Conservation (phyloP, 441 rosid genomes). For the Syzygium syzygioides region DNA sequence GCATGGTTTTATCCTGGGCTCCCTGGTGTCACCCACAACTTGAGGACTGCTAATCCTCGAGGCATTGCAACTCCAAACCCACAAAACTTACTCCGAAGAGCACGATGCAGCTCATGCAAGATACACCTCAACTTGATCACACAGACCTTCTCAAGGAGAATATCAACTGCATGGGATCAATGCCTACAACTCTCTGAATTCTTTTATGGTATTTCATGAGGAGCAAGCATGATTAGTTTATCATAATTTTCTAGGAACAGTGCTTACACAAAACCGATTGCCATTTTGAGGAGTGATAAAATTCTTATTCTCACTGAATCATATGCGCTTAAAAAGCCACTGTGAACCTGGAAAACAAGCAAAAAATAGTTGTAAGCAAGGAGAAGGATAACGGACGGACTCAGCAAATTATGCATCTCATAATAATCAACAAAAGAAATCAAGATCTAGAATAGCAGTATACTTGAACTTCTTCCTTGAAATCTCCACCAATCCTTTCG, state of each 20-base stretch:
- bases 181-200: not conserved
- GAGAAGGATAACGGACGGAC: not conserved
- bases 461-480: conserved; percentile 91
- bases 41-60: not conserved
- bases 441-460: not conserved
- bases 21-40: not conserved
- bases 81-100: not conserved
- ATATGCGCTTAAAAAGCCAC: conserved; percentile 85
- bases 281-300: conserved; percentile 57
- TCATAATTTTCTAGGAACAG: conserved; percentile 7
- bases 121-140: not conserved
- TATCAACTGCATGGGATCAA: not conserved
- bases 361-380: not conserved
- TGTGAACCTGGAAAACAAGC: conserved; percentile 61
- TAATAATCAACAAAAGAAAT: not conserved
- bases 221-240: not conserved
- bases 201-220: not conserved
- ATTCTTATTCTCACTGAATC: conserved; percentile 89
- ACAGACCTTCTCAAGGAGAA: not conserved
- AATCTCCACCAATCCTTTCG: conserved; percentile 91
- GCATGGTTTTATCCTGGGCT: not conserved
- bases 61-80: not conserved
- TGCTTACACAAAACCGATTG: conserved; percentile 62
- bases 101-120: not conserved
- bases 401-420: not conserved